Percentiles rank a stretch among this genome's conserved stretches.
phyloP scores from a whole-genome alignment of 345 rosid species.

The Hibiscus syriacus region DNA sequence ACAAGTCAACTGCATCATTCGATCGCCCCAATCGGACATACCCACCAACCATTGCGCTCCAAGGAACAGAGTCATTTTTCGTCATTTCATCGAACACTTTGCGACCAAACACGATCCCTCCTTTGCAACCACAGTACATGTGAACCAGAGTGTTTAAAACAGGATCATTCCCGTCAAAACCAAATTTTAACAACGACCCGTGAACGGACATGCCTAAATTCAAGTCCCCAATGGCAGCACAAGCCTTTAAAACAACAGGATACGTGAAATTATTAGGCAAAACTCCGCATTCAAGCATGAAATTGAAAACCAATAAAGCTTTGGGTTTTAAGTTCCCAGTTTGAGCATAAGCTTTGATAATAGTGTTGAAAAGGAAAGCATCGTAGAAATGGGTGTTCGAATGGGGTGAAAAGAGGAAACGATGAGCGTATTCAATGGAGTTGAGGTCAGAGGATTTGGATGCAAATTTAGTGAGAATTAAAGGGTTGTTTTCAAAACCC shows the following conservation, averaged over 20 bases:
- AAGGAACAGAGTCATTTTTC: constrained; percentile 33
- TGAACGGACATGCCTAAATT: constrained; percentile 36
- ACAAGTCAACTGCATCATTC: constrained; percentile 34
- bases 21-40: constrained; percentile 33
- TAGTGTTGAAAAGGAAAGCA: constrained; percentile 40
- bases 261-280: constrained; percentile 47
- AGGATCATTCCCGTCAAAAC: constrained; percentile 33
- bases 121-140: constrained; percentile 27
- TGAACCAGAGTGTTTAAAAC: constrained; percentile 47
- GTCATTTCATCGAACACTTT: constrained; percentile 48
- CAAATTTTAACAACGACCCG: constrained; percentile 37
- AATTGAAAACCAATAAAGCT: constrained; percentile 25
- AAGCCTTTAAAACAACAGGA: constrained; percentile 46
- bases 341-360: constrained; percentile 39
- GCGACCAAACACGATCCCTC: constrained; percentile 33
- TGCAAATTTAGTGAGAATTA: constrained; percentile 45
- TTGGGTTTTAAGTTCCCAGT: constrained; percentile 15
- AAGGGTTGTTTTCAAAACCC: constrained; percentile 38
- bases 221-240: constrained; percentile 41
- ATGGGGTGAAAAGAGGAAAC: constrained; percentile 34
- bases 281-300: constrained; percentile 28
- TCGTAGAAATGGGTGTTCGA: constrained; percentile 34
- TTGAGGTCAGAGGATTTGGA: constrained; percentile 35
- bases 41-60: constrained; percentile 59
- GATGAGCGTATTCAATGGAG: constrained; percentile 31